A percentile compares a stretch with the other conserved stretches of the same genome.
Conservation (phyloP, 2,329 filamentous ascomycete genomes). For the Botrytis paeoniae region DNA sequence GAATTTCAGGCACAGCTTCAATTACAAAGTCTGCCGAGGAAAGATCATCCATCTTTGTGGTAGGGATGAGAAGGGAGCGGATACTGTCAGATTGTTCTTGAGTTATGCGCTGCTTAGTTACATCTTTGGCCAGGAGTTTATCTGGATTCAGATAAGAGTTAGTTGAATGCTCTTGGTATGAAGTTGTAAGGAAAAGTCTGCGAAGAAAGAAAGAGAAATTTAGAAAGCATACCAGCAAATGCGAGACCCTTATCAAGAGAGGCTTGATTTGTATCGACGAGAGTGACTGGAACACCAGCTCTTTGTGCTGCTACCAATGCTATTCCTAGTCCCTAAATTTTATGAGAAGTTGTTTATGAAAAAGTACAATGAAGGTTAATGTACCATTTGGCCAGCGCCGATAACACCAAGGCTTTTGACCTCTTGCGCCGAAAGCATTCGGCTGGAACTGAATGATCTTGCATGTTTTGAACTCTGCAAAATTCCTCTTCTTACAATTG, state of each 20-base stretch:
- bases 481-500: slow-evolving; percentile 30
- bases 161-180: neutral
- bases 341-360: neutral
- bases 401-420: slow-evolving; percentile 89
- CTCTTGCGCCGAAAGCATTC: slow-evolving; percentile 60
- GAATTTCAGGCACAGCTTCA: slow-evolving; percentile 93
- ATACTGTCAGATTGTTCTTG: slow-evolving; percentile 75
- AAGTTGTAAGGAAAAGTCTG: neutral
- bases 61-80: slow-evolving; percentile 65
- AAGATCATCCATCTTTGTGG: slow-evolving; percentile 73
- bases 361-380: neutral
- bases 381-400: slow-evolving; percentile 93
- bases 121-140: slow-evolving; percentile 90
- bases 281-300: slow-evolving; percentile 76
- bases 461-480: slow-evolving; percentile 29
- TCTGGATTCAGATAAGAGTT: slow-evolving; percentile 48
- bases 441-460: slow-evolving; percentile 67
- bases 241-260: slow-evolving; percentile 85
- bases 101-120: slow-evolving; percentile 81
- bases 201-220: neutral
- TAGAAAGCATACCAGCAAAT: slow-evolving; percentile 69
- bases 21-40: slow-evolving; percentile 92
- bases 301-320: slow-evolving; percentile 87
- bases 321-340: slow-evolving; percentile 79
- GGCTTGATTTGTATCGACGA: slow-evolving; percentile 80